Base-by-base conservation (phyloP, 306 rosid species). In the Dryas octopetala region DNA sequence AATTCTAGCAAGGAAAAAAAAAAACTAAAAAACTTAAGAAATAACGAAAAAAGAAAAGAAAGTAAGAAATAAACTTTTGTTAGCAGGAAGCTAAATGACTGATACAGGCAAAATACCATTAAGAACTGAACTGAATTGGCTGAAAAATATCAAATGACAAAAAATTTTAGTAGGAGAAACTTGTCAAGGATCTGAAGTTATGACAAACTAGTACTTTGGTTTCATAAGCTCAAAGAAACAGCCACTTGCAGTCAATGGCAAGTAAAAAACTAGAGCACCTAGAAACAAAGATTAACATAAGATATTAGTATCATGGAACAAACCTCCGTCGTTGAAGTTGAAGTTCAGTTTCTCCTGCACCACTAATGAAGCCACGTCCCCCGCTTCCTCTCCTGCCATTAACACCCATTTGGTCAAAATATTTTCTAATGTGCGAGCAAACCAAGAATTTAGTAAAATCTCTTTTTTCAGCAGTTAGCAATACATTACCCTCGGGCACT, bases 261-360 rank as follows among this genome's bases (percentile, higher is more conserved):
- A 16, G 51, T 46, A 77, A 26, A 74, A 74, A 74, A 74, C 62
- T 43, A 66, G 16, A 81, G 77, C 11, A 19, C 66, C 64, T 17
- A 46, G 59, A 54, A 62, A 79, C 58, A 55, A 63, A 68, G 52
- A 41, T 28, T 62, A 76, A 55, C 74, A 66, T 49, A 68, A 81
- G 78, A 78, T 65, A 68, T 70, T 14, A 68, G 74, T 50, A 74
- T 72, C 52, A 12, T 38, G 62, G n/a, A 44, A 57, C 58, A 51
- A 83, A 95, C 99, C 99, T 95, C 81, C 92, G 85, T 44, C 96
- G 86, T 79, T 95, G 97, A 82, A 95, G 99, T 74, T 95, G 97
- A 83, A 92, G 96, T 82, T 95, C 98, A 66, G 97, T 92, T 87
- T 95, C 97, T 89, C 98, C 97, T n/a, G 97, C 93, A 80, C 99